Base-by-base conservation (phyloP, 139 green algal genomes). In the Coelastrella sp. region DNA sequence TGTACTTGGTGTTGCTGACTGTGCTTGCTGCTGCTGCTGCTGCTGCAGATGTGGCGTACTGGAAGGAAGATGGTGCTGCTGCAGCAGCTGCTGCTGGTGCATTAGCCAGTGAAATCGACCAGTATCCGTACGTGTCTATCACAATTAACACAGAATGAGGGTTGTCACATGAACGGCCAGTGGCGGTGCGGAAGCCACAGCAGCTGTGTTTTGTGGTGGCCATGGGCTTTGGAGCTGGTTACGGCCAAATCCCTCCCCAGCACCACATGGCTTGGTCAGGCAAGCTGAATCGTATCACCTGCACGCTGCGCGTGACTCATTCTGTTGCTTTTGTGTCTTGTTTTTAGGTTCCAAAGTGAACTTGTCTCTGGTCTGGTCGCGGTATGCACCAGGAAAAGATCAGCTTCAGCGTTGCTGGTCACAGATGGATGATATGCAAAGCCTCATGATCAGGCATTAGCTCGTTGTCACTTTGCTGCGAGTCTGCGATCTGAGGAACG, bases 111-210 rank as follows among this genome's bases (percentile, higher is more conserved):
- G 93, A 96, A 23, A 71, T 89, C 0, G 96, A 98, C 47, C 92
- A 96, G 83, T 95, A 95, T 80, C 96, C 97, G 4, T 99, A 98
- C 89, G 97, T 99, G 17, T 97, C 93, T 6, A 95, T 98, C 77
- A 98, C 92, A 0, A 64, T 99, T 61, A 96, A 90, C 82, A 94
- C 96, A 17, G 95, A 97, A 16, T 90, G 47, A 81, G 3, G 8
- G n/a, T 16, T 78, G 7, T 78, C 32, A 47, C 32, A 47, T 47
- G 32, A 47, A 47, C 32, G 32, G 32, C 32, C 32, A 47, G 32
- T 47, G 11, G 61, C 11, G 61, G 11, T 71, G 61, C 0, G 11
- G 11, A 13, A 71, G 8, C 61, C 8, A 71, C 61, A 71, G 61
- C 61, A 71, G 61, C 11, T 71, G 61, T 71, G 32, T 47, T 47